Evolutionary conservation across 2,329 filamentous ascomycete species (phyloP).

Genomic region (Botrytis sinoallii): DNA sequence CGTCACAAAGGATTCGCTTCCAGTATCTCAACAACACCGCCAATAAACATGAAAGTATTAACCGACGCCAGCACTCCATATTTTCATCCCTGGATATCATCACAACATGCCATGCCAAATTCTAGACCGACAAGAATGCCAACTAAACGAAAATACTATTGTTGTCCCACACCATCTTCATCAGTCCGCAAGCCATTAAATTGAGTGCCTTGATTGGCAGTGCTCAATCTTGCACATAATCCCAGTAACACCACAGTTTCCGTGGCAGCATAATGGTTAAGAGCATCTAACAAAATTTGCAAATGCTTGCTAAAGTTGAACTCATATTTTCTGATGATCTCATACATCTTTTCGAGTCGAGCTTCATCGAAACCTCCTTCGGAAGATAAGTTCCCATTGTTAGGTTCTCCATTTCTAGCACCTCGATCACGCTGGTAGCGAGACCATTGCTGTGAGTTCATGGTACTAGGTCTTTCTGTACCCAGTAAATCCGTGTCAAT

Average conservation of each 20-base stretch:
- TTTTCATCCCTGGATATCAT: conserved; percentile 23
- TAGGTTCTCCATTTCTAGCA: conserved; percentile 40
- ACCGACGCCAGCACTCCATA: conserved; percentile 15
- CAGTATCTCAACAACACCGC: not conserved
- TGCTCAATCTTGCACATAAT: conserved; percentile 77
- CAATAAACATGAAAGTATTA: not conserved
- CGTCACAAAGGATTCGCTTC: not conserved
- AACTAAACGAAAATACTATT: conserved; percentile 17
- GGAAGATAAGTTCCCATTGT: conserved; percentile 22
- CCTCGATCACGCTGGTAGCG: conserved; percentile 52
- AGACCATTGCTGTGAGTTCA: conserved; percentile 60
- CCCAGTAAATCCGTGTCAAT: conserved; percentile 74
- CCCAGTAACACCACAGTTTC: conserved; percentile 93
- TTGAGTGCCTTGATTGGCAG: conserved; percentile 73
- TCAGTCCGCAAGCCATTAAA: conserved; percentile 59
- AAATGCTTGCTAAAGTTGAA: conserved; percentile 88
- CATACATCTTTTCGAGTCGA: conserved; percentile 55
- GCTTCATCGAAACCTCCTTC: conserved; percentile 28
- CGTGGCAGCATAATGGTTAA: conserved; percentile 96
- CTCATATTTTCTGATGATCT: conserved; percentile 88
- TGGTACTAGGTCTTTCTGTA: conserved; percentile 53
- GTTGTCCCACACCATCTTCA: conserved; percentile 45
- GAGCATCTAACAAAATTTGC: conserved; percentile 87
- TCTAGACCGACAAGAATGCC: conserved; percentile 9
- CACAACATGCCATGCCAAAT: conserved; percentile 14